phyloP scores from a whole-genome alignment of 2,329 filamentous ascomycete species.

The Passalora sequoiae region DNA sequence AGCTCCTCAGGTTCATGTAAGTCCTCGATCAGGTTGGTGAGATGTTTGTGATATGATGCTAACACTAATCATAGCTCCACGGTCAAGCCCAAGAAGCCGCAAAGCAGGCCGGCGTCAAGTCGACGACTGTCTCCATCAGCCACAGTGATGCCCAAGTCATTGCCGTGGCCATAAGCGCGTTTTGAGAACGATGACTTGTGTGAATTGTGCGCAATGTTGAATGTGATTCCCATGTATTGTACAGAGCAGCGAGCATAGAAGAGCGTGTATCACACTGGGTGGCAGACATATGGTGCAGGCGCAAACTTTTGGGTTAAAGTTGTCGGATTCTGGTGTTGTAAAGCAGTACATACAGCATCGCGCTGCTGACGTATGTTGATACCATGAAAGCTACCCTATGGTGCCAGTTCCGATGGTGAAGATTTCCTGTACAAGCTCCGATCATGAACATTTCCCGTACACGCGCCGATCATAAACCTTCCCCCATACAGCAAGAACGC shows the following conservation, averaged over 20 bases:
- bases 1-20: conserved; percentile 78
- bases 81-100: conserved; percentile 79
- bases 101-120: conserved; percentile 80
- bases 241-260: conserved; percentile 10
- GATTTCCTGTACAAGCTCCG: too few species aligned
- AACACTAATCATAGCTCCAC: conserved; percentile 59
- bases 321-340: background rate
- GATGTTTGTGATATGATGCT: conserved; percentile 13
- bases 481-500: too few species aligned
- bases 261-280: conserved; percentile 1
- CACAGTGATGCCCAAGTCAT: conserved; percentile 93
- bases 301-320: too few species aligned
- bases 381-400: too few species aligned
- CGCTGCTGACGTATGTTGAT: too few species aligned
- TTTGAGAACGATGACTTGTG: conserved; percentile 22
- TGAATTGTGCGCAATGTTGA: background rate
- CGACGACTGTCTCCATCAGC: conserved; percentile 87
- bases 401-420: too few species aligned
- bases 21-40: conserved; percentile 33
- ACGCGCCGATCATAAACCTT: too few species aligned
- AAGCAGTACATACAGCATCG: background rate
- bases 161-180: conserved; percentile 63
- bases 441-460: too few species aligned
- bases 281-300: background rate
- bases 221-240: conserved; percentile 12